These are phyloP conservation scores for Backusella macrospora DNA, from an alignment of 192 early-diverging fungal genomes.

Conservation along the genomic window DNA sequence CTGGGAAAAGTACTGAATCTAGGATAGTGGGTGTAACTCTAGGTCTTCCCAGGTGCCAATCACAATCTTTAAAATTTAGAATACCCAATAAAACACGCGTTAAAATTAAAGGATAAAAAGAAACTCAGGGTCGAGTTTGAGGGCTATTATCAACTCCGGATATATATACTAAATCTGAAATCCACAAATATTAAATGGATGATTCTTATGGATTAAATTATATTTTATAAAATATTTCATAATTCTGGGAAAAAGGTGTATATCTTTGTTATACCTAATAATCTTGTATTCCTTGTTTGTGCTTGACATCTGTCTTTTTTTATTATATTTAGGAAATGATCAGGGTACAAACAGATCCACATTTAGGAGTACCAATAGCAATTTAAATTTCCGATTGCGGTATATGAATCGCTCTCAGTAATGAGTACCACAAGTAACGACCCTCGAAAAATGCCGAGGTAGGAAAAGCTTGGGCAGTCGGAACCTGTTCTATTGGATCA, in stretches of 20 bases:
- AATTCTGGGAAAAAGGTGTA: neutral
- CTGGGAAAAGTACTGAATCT: slow-evolving; percentile 7
- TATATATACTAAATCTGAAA: neutral
- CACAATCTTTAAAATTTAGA: neutral
- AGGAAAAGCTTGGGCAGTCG: slow-evolving; percentile 10
- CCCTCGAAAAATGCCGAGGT: neutral
- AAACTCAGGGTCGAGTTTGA: slow-evolving; percentile 3
- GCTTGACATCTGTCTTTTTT: slow-evolving; percentile 1
- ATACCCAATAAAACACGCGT: neutral
- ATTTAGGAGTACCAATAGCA: neutral
- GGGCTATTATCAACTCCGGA: neutral
- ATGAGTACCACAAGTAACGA: neutral
- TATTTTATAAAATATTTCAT: slow-evolving; percentile 1
- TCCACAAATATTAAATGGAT: neutral
- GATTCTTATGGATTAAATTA: neutral
- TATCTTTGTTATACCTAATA: slow-evolving; percentile 12
- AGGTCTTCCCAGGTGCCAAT: slow-evolving; percentile 11
- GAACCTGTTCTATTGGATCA: slow-evolving; percentile 13
- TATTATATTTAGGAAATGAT: neutral
- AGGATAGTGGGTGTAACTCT: neutral
- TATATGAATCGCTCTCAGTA: neutral
- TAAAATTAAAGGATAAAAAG: neutral
- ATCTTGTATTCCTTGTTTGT: slow-evolving; percentile 8
- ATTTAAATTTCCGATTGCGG: neutral
- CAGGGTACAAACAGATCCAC: neutral